Evolutionary conservation across 2,329 filamentous ascomycete genomes (phyloP).

Genomic region (Aaosphaeria pasadenensis): DNA sequence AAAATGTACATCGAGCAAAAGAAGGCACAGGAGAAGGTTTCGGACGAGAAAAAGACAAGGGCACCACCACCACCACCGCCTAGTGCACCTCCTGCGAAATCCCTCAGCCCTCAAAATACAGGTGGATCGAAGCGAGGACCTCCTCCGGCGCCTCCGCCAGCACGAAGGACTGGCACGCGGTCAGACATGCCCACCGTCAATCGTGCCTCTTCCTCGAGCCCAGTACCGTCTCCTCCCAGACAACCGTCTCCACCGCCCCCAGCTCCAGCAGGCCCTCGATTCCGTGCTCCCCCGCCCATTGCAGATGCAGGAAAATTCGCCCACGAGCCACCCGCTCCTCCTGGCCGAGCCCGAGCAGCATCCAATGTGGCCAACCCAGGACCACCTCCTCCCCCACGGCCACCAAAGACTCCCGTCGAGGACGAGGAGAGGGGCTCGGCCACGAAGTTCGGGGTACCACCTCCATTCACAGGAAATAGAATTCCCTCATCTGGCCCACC

Average conservation of each 20-base stretch:
- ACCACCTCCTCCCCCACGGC: constrained; percentile 62
- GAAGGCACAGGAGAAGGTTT: constrained; percentile 50
- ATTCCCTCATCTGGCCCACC: constrained; percentile 64
- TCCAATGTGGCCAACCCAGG: constrained; percentile 53
- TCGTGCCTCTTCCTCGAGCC: constrained; percentile 52
- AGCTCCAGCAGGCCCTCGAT: constrained; percentile 61
- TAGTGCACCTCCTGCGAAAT: constrained; percentile 38
- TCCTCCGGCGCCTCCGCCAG: constrained; percentile 58
- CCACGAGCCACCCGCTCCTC: constrained; percentile 44
- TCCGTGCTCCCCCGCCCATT: constrained; percentile 82
- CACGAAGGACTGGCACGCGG: constrained; percentile 42
- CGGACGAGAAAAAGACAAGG: constrained; percentile 49
- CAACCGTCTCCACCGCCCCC: constrained; percentile 62
- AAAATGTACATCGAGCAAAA: constrained; percentile 65
- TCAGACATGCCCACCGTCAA: constrained; percentile 38
- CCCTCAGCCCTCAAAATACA: constrained; percentile 61
- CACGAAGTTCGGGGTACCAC: constrained; percentile 72
- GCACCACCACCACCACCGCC: constrained; percentile 62
- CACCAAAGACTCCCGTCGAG: constrained; percentile 57
- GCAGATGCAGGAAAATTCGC: constrained; percentile 88
- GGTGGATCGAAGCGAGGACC: constrained; percentile 58
- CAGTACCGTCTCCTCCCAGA: constrained; percentile 58
- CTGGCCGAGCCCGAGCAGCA: constrained; percentile 49
- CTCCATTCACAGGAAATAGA: constrained; percentile 69
- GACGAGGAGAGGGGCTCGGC: constrained; percentile 55